A percentile compares a stretch with the other conserved stretches of the same genome.
Evolutionary conservation across 2,329 filamentous ascomycete species (phyloP).

Genomic region (Colletotrichum sp.): DNA sequence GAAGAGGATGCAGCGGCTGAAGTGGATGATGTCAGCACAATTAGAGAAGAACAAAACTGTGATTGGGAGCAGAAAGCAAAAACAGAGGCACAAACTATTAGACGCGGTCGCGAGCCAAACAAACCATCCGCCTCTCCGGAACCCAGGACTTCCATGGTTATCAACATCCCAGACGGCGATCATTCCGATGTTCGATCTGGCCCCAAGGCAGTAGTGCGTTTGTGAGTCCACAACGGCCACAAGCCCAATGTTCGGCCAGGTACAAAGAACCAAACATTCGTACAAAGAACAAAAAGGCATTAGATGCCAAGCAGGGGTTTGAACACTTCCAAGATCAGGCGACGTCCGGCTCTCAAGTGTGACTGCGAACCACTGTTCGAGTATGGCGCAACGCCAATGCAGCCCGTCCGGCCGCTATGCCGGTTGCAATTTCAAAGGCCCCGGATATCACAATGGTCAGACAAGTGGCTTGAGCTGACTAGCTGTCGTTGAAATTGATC

Average conservation of each 20-base stretch:
- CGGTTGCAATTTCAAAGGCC: conserved; percentile 16
- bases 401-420: conserved; percentile 9
- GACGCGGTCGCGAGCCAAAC: conserved; percentile 6
- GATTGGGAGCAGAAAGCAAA: conserved; percentile 2
- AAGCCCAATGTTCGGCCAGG: not conserved
- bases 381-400: conserved; percentile 13
- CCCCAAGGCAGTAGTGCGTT: not conserved
- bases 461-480: conserved; percentile 18
- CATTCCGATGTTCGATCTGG: not conserved
- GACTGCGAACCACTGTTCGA: not conserved
- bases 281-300: conserved; percentile 3
- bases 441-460: conserved; percentile 14
- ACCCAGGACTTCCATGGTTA: not conserved
- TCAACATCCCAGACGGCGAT: conserved; percentile 6
- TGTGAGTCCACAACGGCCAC: conserved; percentile 1
- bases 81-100: conserved; percentile 11
- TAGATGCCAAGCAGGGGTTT: conserved; percentile 14
- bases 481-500: conserved; percentile 17
- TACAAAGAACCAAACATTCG: not conserved
- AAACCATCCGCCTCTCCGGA: not conserved
- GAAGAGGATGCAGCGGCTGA: conserved; percentile 7
- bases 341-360: not conserved
- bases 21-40: conserved; percentile 19
- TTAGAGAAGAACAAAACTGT: conserved; percentile 2
- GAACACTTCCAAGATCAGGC: not conserved